Percentiles rank a stretch among this genome's conserved stretches.
Conservation (phyloP, 169 alveolate species). For the Babesia ovata region DNA sequence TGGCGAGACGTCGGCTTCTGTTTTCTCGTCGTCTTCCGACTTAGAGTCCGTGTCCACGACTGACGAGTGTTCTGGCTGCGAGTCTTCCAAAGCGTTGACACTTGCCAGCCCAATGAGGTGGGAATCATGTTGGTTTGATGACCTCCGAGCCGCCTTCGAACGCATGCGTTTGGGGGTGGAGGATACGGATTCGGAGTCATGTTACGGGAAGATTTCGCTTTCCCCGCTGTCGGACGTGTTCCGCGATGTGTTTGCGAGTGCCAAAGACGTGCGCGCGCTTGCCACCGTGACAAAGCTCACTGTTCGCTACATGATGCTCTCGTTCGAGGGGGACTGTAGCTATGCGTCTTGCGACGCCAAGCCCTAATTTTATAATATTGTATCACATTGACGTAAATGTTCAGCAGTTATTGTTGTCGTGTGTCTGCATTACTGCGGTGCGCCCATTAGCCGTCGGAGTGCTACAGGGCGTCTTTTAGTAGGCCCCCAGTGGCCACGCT, state of each 20-base stretch:
- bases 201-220: constrained; percentile 19
- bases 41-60: constrained; percentile 21
- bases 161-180: not conserved
- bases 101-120: not conserved
- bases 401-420: too few relatives aligned
- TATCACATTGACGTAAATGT: too few relatives aligned
- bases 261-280: constrained; percentile 6
- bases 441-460: too few relatives aligned
- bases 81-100: not conserved
- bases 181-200: not conserved
- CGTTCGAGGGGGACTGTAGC: constrained; percentile 54
- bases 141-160: constrained; percentile 9
- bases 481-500: too few relatives aligned
- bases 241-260: not conserved
- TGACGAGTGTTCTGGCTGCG: not conserved
- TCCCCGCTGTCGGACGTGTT: constrained; percentile 3
- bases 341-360: not conserved
- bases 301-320: constrained; percentile 44
- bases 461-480: too few relatives aligned
- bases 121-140: constrained; percentile 21
- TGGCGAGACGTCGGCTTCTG: too few relatives aligned
- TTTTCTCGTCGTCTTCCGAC: not conserved
- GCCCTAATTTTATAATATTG: too few relatives aligned
- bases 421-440: too few relatives aligned
- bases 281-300: constrained; percentile 51